Conservation (phyloP, 345 rosid genomes). For the Stellera chamaejasme region DNA sequence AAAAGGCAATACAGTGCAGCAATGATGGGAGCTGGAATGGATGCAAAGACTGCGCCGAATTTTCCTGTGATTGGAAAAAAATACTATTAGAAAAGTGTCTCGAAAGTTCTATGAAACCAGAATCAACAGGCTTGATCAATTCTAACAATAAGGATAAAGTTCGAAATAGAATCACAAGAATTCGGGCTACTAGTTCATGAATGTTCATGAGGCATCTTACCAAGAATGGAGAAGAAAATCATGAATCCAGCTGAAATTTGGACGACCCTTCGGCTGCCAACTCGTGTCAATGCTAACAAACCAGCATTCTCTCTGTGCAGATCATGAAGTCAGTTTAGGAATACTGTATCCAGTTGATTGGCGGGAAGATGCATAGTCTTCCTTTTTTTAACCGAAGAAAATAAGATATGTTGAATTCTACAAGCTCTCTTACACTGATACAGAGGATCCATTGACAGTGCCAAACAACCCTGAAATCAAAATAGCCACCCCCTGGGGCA, state of each 20-base stretch:
- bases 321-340: constrained; percentile 9
- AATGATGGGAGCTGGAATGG: constrained; percentile 74
- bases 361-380: neutral
- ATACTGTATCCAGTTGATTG: constrained; percentile 5
- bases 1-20: constrained; percentile 82
- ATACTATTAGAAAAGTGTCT: neutral
- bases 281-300: constrained; percentile 74
- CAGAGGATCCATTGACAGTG: constrained; percentile 79
- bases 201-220: constrained; percentile 23
- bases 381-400: neutral
- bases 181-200: neutral
- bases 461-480: constrained; percentile 94
- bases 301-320: constrained; percentile 83
- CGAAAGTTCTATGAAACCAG: no score
- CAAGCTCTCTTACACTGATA: constrained; percentile 71
- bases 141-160: no score
- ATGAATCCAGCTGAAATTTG: constrained; percentile 96
- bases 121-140: no score
- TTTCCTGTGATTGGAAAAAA: constrained; percentile 43
- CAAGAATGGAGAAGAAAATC: constrained; percentile 95
- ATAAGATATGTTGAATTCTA: neutral
- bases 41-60: constrained; percentile 93
- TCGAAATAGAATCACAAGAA: no score
- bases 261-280: constrained; percentile 95
- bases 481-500: constrained; percentile 81